Percentiles rank a stretch among this genome's conserved stretches.
These are phyloP conservation scores for Tolypocladium amazonense DNA, from an alignment of 2,329 filamentous ascomycete genomes.

Conservation along the genomic window DNA sequence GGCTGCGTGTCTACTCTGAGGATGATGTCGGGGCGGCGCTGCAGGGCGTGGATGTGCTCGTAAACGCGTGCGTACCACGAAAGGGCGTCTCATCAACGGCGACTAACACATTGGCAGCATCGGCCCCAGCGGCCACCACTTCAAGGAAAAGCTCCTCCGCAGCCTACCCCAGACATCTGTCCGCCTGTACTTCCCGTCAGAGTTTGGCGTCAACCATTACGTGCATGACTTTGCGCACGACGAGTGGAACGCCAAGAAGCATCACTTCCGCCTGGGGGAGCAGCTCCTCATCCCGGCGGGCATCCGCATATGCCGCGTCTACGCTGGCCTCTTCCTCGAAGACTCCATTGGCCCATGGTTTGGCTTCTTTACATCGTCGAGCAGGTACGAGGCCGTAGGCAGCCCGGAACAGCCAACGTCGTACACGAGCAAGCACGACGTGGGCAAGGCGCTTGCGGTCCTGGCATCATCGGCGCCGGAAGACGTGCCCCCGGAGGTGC, in stretches of 20 bases:
- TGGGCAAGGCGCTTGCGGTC: constrained; percentile 17
- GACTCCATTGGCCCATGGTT: constrained; percentile 17
- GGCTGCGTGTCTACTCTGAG: constrained; percentile 5
- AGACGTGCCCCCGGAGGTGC: constrained; percentile 14
- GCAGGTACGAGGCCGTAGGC: constrained; percentile 18
- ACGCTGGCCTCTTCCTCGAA: constrained; percentile 20
- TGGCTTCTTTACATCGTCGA: constrained; percentile 19
- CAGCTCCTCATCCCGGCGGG: constrained; percentile 3
- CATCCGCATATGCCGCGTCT: constrained; percentile 18
- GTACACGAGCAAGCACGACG: constrained; percentile 19
- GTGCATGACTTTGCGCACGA: constrained; percentile 21
- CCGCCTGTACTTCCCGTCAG: constrained; percentile 22
- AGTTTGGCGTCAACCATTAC: constrained; percentile 26
- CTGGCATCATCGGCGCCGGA: constrained; percentile 9
- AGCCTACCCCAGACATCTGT: constrained; percentile 13
- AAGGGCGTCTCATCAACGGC: background rate
- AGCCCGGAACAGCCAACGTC: constrained; percentile 11
- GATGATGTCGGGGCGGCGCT: constrained; percentile 13
- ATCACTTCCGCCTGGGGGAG: constrained; percentile 12
- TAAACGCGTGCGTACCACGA: constrained; percentile 13
- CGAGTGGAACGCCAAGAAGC: constrained; percentile 22
- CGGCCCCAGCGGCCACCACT: constrained; percentile 7
- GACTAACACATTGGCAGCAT: background rate
- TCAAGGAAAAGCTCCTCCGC: constrained; percentile 16
- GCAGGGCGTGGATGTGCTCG: constrained; percentile 17